A percentile compares a stretch with the other conserved stretches of the same genome.
phyloP scores from a whole-genome alignment of 2,329 filamentous ascomycete species.

The Teratosphaeria zuluensis region DNA sequence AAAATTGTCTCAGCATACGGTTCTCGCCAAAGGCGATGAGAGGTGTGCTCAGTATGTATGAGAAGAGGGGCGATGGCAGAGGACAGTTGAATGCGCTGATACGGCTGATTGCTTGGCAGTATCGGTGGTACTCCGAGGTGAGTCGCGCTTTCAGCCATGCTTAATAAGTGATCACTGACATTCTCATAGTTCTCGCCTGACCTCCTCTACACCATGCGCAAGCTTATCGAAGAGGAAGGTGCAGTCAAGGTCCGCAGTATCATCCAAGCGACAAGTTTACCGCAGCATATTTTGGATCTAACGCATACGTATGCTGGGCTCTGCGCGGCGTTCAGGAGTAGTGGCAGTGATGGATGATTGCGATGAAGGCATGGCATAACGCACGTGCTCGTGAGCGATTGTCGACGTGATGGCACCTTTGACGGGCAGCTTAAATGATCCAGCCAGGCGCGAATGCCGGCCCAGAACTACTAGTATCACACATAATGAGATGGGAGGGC shows the following conservation, averaged over 20 bases:
- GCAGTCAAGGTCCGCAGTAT: slow-evolving; percentile 96
- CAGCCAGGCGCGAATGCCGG: neutral
- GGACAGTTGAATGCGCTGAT: slow-evolving; percentile 81
- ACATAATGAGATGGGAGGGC: neutral
- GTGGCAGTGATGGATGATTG: slow-evolving; percentile 62
- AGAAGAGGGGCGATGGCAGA: slow-evolving; percentile 66
- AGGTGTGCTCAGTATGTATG: slow-evolving; percentile 71
- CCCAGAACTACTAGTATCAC: neutral
- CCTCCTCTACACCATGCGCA: slow-evolving; percentile 76
- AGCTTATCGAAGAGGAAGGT: slow-evolving; percentile 92
- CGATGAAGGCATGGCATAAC: neutral
- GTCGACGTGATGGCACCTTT: neutral
- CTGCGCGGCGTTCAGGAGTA: slow-evolving; percentile 91
- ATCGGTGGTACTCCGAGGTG: slow-evolving; percentile 96
- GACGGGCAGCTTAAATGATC: neutral
- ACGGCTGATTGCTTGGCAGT: slow-evolving; percentile 91
- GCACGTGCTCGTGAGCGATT: neutral
- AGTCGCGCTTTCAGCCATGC: slow-evolving; percentile 10
- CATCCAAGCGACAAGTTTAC: slow-evolving; percentile 88
- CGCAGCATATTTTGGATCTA: slow-evolving; percentile 84
- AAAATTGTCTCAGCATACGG: slow-evolving; percentile 72
- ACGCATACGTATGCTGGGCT: slow-evolving; percentile 94
- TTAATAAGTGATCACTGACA: slow-evolving; percentile 2
- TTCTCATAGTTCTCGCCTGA: slow-evolving; percentile 71
- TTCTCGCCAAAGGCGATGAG: slow-evolving; percentile 90